Base-by-base conservation (phyloP, 306 rosid species). In the Glycine tomentella region DNA sequence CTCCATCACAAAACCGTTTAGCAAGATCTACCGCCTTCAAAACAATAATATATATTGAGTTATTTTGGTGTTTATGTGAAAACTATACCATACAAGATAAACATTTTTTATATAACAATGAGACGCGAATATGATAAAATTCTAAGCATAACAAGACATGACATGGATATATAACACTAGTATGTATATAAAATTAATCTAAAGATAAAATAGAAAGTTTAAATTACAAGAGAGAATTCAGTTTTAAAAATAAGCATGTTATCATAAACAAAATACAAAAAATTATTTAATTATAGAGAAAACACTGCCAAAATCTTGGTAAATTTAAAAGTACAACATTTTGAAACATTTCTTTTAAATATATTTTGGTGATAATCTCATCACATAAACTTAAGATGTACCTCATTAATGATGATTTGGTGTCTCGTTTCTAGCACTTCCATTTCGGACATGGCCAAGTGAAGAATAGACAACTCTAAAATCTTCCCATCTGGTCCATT, bases 1-100 rank as follows among this genome's bases (percentile, higher is more conserved):
- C 92, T 84, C 98, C 98, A 46, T 95, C 98, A 72, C 97, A 95
- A 82, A 91, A 95, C 66, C 98, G 95, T 79, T 95, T 95, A 33
- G 97, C 93, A 4, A 95, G 94, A 93, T 95, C 98, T 71, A 92
- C 92, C 3, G 97, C 98, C 98, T 92, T 80, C 88, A 83, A 81
- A 86, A 83, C 56, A 84, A 48, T 5, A 6, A 69, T 10, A 46
- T 16, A 34, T 14, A 49, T 33, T 74, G 12, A 38, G 40, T 40
- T 38, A 1, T 55, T 6, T 16, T 15, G 5, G 45, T 25, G 57
- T 17, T 48, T 16, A 12, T 70, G 75, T 70, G 75, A 45, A 45
- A 45, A 2, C 50, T 13, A 52, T 50, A 52, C 58, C 17, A 70
- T 48, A 13, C 58, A 58, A 58, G 33, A 58, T 4, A 25, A 20